phyloP scores from a whole-genome alignment of 1,284 basidiomycete genomes.

The Heterobasidion irregulare region DNA sequence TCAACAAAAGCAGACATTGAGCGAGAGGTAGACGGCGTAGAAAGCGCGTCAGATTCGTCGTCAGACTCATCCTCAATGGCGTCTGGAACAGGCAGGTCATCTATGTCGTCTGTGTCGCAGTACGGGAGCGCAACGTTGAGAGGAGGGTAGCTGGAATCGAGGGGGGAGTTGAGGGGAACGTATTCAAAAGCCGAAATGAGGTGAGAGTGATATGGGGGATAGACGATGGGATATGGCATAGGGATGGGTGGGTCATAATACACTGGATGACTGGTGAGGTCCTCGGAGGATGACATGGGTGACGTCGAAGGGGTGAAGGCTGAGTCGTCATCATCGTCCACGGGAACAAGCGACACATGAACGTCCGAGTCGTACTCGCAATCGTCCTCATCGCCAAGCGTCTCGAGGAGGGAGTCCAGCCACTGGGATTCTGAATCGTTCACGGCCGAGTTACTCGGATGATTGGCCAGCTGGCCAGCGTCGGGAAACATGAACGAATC shows the following conservation, averaged over 20 bases:
- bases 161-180: slow-evolving; percentile 27
- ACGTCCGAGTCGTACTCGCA: slow-evolving; percentile 41
- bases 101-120: slow-evolving; percentile 50
- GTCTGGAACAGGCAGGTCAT: slow-evolving; percentile 63
- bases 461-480: slow-evolving; percentile 44
- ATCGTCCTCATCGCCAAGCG: slow-evolving; percentile 53
- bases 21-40: slow-evolving; percentile 35
- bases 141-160: slow-evolving; percentile 28
- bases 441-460: slow-evolving; percentile 22
- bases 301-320: slow-evolving; percentile 50
- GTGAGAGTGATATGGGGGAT: slow-evolving; percentile 53
- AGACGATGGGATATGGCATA: slow-evolving; percentile 56
- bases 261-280: slow-evolving; percentile 42
- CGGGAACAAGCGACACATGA: slow-evolving; percentile 33
- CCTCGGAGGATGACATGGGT: slow-evolving; percentile 66
- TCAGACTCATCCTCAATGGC: slow-evolving; percentile 77
- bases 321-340: slow-evolving; percentile 37
- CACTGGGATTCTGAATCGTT: slow-evolving; percentile 61
- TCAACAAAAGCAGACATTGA: slow-evolving; percentile 38
- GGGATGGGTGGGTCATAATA: slow-evolving; percentile 40
- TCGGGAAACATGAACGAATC: slow-evolving; percentile 74
- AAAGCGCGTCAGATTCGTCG: slow-evolving; percentile 67
- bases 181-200: slow-evolving; percentile 40
- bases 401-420: slow-evolving; percentile 71
- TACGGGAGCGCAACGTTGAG: slow-evolving; percentile 55